Conservation (phyloP, 2,329 filamentous ascomycete species). For the Trichoderma aggressivum region DNA sequence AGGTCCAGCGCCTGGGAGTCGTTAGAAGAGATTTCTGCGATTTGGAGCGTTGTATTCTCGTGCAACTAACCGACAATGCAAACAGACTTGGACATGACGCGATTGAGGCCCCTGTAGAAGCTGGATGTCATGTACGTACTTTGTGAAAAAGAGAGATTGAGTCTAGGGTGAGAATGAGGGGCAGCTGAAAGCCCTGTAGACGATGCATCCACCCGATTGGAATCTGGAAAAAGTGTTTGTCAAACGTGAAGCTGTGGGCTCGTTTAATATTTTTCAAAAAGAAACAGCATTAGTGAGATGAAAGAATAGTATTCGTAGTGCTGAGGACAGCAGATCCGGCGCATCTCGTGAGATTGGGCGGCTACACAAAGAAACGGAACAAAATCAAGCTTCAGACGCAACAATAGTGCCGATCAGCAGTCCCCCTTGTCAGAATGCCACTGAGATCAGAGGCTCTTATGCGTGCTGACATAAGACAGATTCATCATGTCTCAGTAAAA, state of each 20-base stretch:
- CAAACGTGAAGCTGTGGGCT: not conserved
- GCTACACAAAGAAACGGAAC: not conserved
- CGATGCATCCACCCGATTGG: not conserved
- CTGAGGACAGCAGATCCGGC: not conserved
- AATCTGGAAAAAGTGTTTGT: not conserved
- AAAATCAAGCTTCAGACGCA: not conserved
- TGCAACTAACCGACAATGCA: conserved; percentile 38
- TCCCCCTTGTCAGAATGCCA: not conserved
- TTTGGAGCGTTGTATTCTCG: too few species aligned
- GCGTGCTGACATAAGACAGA: conserved; percentile 10
- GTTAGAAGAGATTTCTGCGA: not conserved
- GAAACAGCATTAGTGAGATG: not conserved
- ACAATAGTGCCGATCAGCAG: not conserved
- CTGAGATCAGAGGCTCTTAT: not conserved
- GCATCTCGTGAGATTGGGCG: not conserved
- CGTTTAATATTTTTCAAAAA: not conserved
- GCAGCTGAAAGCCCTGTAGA: not conserved
- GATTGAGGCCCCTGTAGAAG: conserved; percentile 18
- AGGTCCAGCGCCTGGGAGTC: conserved; percentile 59
- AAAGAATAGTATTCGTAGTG: not conserved
- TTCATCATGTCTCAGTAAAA: not conserved
- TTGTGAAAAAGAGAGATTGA: not conserved
- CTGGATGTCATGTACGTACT: conserved; percentile 23
- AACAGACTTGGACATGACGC: conserved; percentile 38
- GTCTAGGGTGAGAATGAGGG: not conserved